Evolutionary conservation across 2,329 filamentous ascomycete species (phyloP).

Genomic region (Monosporascus sp.): DNA sequence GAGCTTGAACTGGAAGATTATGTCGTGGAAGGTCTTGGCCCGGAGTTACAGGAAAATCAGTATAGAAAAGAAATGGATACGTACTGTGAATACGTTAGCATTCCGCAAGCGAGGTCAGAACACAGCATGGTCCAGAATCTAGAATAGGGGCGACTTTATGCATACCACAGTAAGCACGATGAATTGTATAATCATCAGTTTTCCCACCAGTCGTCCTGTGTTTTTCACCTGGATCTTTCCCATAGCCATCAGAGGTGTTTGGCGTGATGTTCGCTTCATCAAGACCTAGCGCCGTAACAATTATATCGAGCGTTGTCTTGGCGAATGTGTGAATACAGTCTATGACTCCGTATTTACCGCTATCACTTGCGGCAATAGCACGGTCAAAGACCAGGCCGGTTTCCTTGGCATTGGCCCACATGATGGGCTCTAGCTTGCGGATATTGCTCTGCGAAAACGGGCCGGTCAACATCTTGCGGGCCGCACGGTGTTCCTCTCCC

Average conservation of each 20-base stretch:
- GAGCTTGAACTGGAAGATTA: too few relatives aligned
- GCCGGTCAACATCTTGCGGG: slow-evolving; percentile 7
- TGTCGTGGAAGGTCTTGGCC: too few relatives aligned
- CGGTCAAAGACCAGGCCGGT: slow-evolving; percentile 1
- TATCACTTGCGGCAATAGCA: not conserved
- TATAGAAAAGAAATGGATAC: too few relatives aligned
- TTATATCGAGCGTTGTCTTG: slow-evolving; percentile 10
- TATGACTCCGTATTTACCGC: slow-evolving; percentile 2
- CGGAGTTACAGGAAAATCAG: too few relatives aligned
- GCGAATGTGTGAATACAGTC: slow-evolving; percentile 5
- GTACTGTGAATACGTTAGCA: too few relatives aligned
- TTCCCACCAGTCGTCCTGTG: too few relatives aligned
- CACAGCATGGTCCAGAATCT: too few relatives aligned
- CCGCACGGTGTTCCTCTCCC: slow-evolving; percentile 6
- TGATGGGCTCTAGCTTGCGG: slow-evolving; percentile 8
- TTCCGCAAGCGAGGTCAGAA: too few relatives aligned
- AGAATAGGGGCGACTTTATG: too few relatives aligned
- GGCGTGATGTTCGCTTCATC: slow-evolving; percentile 3
- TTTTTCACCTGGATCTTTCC: too few relatives aligned
- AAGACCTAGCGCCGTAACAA: slow-evolving; percentile 7
- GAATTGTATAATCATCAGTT: slow-evolving; percentile 3
- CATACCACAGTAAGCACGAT: slow-evolving; percentile 5
- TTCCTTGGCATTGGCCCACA: slow-evolving; percentile 5
- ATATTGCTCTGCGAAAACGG: slow-evolving; percentile 8
- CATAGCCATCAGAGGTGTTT: not conserved